These are phyloP conservation scores for Penicillium ochrochloron DNA, from an alignment of 495 filamentous ascomycete genomes.

Conservation along the genomic window DNA sequence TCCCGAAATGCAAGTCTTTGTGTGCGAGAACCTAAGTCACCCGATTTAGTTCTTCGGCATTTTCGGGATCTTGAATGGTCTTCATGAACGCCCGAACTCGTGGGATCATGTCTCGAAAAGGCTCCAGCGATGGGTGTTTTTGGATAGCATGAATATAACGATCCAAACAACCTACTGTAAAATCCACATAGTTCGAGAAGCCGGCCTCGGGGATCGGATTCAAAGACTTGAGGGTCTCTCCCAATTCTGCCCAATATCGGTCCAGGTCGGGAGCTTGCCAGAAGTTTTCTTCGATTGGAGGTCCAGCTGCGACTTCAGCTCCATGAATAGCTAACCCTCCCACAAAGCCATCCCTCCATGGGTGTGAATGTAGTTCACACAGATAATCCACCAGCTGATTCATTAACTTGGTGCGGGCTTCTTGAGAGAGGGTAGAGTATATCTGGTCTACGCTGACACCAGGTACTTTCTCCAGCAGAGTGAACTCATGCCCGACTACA, in stretches of 20 bases:
- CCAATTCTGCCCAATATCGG: background rate
- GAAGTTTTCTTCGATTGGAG: background rate
- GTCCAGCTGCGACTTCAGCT: background rate
- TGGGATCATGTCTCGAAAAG: background rate
- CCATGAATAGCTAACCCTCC: background rate
- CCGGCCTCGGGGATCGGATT: background rate
- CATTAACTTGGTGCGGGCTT: background rate
- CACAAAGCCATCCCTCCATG: background rate
- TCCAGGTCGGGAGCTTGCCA: background rate
- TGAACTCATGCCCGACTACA: background rate
- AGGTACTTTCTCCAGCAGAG: background rate
- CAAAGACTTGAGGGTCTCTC: background rate
- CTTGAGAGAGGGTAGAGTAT: background rate
- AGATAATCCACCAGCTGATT: background rate
- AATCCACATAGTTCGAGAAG: background rate
- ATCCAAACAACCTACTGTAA: background rate
- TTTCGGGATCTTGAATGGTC: background rate
- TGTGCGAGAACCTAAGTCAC: background rate
- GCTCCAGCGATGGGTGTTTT: background rate
- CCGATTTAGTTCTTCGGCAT: background rate
- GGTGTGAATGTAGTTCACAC: background rate
- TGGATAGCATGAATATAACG: background rate
- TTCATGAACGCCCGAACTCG: background rate
- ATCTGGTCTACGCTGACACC: background rate
- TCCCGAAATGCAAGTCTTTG: background rate